These are phyloP conservation scores for Candida frijolesensis DNA, from an alignment of 1,139 yeast genomes.

Conservation along the genomic window DNA sequence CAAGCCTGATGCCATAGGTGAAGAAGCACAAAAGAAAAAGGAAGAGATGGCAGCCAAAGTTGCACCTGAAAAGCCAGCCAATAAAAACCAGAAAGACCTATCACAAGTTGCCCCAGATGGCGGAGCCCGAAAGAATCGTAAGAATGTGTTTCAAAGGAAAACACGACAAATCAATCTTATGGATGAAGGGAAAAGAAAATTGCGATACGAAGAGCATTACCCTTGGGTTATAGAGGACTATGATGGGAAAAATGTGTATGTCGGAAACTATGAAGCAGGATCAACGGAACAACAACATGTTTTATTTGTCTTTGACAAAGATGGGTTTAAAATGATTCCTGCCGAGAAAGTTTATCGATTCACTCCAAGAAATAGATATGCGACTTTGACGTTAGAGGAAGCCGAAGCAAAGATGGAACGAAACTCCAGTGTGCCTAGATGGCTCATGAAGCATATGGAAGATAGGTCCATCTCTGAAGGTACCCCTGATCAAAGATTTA, in stretches of 20 bases:
- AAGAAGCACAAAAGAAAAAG: slow-evolving; percentile 22
- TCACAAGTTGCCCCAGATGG: slow-evolving; percentile 92
- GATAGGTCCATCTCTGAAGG: slow-evolving; percentile 55
- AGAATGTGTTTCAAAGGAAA: slow-evolving; percentile 69
- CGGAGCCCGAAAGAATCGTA: slow-evolving; percentile 73
- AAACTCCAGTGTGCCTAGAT: slow-evolving; percentile 78
- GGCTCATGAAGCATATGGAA: slow-evolving; percentile 93
- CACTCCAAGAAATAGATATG: slow-evolving; percentile 90
- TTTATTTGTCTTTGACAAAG: slow-evolving; percentile 79
- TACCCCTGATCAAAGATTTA: slow-evolving; percentile 50
- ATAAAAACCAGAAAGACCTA: slow-evolving; percentile 47
- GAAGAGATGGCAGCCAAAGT: slow-evolving; percentile 9
- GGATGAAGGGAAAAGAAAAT: slow-evolving; percentile 77
- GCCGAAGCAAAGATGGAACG: slow-evolving; percentile 95
- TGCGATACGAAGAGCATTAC: slow-evolving; percentile 91
- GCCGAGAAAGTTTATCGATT: slow-evolving; percentile 92
- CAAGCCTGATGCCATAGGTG: slow-evolving; percentile 21
- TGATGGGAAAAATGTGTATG: slow-evolving; percentile 92
- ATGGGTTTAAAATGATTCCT: slow-evolving; percentile 92
- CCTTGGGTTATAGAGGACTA: slow-evolving; percentile 99
- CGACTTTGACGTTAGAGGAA: slow-evolving; percentile 91
- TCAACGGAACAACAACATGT: slow-evolving; percentile 82
- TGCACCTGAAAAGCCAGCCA: slow-evolving; percentile 11
- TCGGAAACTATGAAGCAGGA: slow-evolving; percentile 95
- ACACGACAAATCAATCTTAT: slow-evolving; percentile 81